Evolutionary conservation across 345 rosid genomes (phyloP), one percentile per base, ranked within the genome.

Genomic region (Gossypium australe): DNA sequence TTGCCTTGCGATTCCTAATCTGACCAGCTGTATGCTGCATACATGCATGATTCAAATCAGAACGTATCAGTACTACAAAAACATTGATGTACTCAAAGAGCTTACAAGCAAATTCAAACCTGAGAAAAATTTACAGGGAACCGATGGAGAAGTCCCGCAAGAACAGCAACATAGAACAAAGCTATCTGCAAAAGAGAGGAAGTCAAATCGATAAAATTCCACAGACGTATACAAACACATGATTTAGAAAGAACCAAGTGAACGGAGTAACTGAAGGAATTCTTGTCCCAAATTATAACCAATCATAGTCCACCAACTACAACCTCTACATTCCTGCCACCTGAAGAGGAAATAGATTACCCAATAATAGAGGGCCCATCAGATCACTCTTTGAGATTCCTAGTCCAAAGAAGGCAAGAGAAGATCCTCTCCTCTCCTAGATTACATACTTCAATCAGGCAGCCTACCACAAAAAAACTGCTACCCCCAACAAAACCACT

Each of bases 51-150:
- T 61, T 71, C 16, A 57, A 44, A 18, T 83, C 51, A 80, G 67
- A 74, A 79, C 38, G 71, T 64, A 56, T 45, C 49, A 53, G 73
- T 3, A 78, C 9, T n/a, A 24, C 68, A 80, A 45, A 18, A 38
- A 29, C 57, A 70, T 75, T 68, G 73, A 73, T 7, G 44, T 61
- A 74, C 6, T 53, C 2, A 9, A 2, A 51, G 49, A 66, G 57
- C 43, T 41, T 56, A 14, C 56, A 58, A 51, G 29, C 14, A 14
- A 49, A 61, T 73, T 13, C 77, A 18, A 48, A 94, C 98, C 97
- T 85, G 87, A 66, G 98, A 87, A 86, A 92, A 92, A 81, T 85
- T 90, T 51, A 87, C 77, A 76, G 99, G 98, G 78, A 90, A 86
- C 16, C 87, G 85, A 62, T 88, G 89, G 72, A 95, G 87, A 82